Evolutionary conservation across 1,284 basidiomycete species (phyloP), one percentile per base, ranked within the genome.

Genomic region (Coniferiporia sulphurascens): DNA sequence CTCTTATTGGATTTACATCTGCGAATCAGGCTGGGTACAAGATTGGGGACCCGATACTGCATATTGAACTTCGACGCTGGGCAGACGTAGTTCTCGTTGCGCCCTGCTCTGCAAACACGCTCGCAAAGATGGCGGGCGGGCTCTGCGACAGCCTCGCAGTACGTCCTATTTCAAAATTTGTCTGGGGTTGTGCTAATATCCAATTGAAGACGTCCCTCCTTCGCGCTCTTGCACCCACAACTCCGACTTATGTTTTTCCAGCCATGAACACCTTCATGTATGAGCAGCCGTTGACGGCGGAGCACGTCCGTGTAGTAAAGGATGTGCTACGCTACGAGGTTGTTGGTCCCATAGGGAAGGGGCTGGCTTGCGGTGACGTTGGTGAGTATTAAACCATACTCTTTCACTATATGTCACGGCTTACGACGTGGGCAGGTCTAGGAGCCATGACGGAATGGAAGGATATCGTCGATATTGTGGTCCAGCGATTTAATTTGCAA

Each of bases 221-320:
- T 61, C 87, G 96, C 15, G 96, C 95, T 0, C 77, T 97, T 0
- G 78, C 88, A 7, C 88, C 92, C 0, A 79, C 80, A 1, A 96
- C 90, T 0, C 89, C 90, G 1, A 93, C 92, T 15, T 90, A 89
- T 66, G 73, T 98, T 35, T 98, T 95, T 68, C 97, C 96, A 2
- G 96, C 97, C 0, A 99, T 98, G 96, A 99, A 99, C 72, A 98
- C 95, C 4, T 78, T 92, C 64, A 98, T 99, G 96, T 98, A 91
- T 70, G 82, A 91, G 63, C 95, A 99, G 69, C 93, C 94, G n/a
- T 78, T 98, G 38, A 98, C 96, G 0, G 80, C 81, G 1, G 82
- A 87, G 61, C 96, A 99, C 67, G 70, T 98, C 21, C 78, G 80
- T 9, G 68, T 87, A 36, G 79, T 94, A 1, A 78, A 76, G 17